Evolutionary conservation across 2,329 filamentous ascomycete species (phyloP), one percentile per base, ranked within the genome.

Genomic region (Colletotrichum neosansevieriae): DNA sequence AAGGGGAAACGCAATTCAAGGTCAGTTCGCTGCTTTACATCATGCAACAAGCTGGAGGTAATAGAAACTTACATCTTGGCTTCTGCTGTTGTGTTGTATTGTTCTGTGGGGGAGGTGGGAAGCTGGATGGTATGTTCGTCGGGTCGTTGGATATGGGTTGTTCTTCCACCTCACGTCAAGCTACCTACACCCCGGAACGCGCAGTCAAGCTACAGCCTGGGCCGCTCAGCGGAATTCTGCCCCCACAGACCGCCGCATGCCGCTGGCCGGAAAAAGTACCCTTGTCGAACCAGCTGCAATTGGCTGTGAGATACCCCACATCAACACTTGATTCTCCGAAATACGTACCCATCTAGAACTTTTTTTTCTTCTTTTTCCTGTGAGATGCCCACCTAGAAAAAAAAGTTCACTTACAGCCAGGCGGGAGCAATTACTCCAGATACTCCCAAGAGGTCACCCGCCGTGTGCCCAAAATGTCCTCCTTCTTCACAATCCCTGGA

Each of bases 401-500:
- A 74, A 72, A 67, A 71, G 60, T 58, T 58, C 61, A 54, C 63
- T 49, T 54, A 51, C 40, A 64, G 59, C 42, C 57, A 76, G 73
- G 74, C 71, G 73, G 74, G 34, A 76, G 70, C 70, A 71, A 72
- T 66, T 71, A 71, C 63, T 49, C 63, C 51, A 66, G 62, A 70
- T 63, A 58, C 60, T 57, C 56, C 42, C 56, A 58, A 40, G 32
- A 64, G 29, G 24, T 54, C 47, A 40, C 56, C 70, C 63, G 69
- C 62, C 68, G 74, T 72, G 72, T 69, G 64, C 71, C 75, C 73
- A 83, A 72, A 73, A 97, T 97, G 94, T 97, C 95, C 76, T 97
- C 94, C 44, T 99, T 98, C 82, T 99, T 99, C 82, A 97, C 94
- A 58, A 84, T 91, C 44, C 94, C 96, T 6, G 92, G 92, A 45